Conservation (phyloP, 345 rosid species). For the Kernera saxatilis region DNA sequence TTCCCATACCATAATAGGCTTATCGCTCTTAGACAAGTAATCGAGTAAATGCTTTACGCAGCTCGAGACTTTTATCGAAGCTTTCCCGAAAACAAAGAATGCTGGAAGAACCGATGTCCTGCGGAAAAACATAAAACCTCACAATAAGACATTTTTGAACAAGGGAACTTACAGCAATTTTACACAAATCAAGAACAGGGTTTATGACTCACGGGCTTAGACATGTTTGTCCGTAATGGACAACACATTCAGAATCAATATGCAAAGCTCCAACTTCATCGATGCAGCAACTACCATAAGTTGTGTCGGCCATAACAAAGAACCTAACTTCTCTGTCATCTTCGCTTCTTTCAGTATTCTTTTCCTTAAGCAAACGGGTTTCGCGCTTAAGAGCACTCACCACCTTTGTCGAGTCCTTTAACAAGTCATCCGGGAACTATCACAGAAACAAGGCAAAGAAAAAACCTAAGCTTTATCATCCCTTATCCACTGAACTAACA, state of each 20-base stretch:
- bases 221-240: conserved; percentile 92
- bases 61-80: conserved; percentile 39
- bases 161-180: not conserved
- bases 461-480: conserved; percentile 1
- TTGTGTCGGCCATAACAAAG: conserved; percentile 87
- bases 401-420: conserved; percentile 61
- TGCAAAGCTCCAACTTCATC: conserved; percentile 93
- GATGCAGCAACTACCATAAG: conserved; percentile 87
- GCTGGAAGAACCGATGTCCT: conserved; percentile 84
- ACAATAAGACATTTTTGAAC: not conserved
- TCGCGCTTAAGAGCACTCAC: conserved; percentile 41
- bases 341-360: conserved; percentile 15
- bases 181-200: not conserved
- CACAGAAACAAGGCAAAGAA: not conserved
- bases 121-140: conserved; percentile 12
- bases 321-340: conserved; percentile 47
- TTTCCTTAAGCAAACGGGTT: conserved; percentile 34
- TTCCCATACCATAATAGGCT: conserved; percentile 56
- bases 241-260: conserved; percentile 64
- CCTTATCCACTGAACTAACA: not conserved
- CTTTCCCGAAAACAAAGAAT: conserved; percentile 78
- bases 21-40: conserved; percentile 32
- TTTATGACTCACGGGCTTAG: conserved; percentile 71
- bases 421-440: conserved; percentile 83
- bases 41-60: conserved; percentile 45